Conservation (phyloP, 108 stramenopile species). For the Seminavis robusta region DNA sequence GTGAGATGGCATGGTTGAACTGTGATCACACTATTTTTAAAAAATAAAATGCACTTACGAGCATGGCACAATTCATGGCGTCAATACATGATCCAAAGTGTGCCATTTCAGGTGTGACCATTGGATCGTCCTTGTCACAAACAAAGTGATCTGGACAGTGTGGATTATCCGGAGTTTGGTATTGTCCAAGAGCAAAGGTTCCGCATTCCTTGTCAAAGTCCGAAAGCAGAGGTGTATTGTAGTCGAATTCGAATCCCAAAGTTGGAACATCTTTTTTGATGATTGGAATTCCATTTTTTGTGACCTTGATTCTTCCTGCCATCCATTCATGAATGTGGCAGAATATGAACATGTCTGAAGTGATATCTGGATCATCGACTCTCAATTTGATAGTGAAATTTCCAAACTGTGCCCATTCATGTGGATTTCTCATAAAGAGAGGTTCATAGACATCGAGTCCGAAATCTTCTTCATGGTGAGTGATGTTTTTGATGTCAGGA, state of each 20-base stretch:
- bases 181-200: constrained; percentile 45
- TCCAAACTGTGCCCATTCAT: constrained; percentile 55
- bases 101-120: constrained; percentile 3
- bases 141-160: constrained; percentile 47
- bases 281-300: constrained; percentile 45
- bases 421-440: constrained; percentile 58
- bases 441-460: constrained; percentile 84
- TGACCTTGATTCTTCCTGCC: constrained; percentile 69
- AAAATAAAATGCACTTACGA: too few relatives aligned
- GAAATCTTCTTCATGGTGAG: constrained; percentile 40
- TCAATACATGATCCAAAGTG: constrained; percentile 49
- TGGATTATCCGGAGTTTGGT: constrained; percentile 39
- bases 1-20: constrained; percentile 55
- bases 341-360: constrained; percentile 83
- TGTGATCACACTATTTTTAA: too few relatives aligned
- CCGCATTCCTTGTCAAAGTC: constrained; percentile 65
- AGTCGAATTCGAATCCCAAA: constrained; percentile 54
- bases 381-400: constrained; percentile 54
- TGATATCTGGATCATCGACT: constrained; percentile 36
- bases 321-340: constrained; percentile 82
- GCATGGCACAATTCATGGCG: constrained; percentile 64
- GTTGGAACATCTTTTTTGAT: too few relatives aligned
- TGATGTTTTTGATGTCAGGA: too few relatives aligned
- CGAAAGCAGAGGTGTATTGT: constrained; percentile 13
- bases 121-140: constrained; percentile 18